phyloP scores from a whole-genome alignment of 179 eudicot species.

The Patellifolia procumbens region DNA sequence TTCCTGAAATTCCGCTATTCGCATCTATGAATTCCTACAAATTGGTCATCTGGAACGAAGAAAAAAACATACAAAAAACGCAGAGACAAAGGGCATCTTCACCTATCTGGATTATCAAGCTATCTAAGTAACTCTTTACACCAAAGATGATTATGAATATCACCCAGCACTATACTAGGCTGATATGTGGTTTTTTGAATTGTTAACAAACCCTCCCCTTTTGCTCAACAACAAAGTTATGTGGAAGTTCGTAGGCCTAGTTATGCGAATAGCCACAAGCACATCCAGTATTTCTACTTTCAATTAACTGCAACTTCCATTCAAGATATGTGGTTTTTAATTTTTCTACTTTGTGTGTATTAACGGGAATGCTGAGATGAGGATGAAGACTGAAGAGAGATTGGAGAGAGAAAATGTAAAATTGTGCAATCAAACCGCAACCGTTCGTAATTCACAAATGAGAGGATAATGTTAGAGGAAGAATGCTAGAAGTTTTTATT shows the following conservation, averaged over 20 bases:
- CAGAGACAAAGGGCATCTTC: neutral
- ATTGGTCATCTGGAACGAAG: slow-evolving; percentile 64
- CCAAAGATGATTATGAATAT: slow-evolving; percentile 1
- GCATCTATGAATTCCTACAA: too few species aligned
- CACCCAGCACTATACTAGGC: slow-evolving; percentile 5
- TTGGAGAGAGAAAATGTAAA: too few species aligned
- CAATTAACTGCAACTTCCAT: neutral
- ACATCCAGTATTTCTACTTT: neutral
- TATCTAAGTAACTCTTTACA: neutral
- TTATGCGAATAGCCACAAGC: neutral
- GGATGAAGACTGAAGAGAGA: too few species aligned
- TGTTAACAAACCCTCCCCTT: neutral
- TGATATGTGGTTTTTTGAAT: neutral
- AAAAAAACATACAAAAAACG: neutral
- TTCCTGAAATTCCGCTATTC: too few species aligned
- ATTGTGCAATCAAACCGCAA: too few species aligned
- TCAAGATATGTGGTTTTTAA: too few species aligned
- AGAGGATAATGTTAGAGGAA: too few species aligned
- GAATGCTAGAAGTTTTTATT: too few species aligned
- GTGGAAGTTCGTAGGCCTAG: neutral
- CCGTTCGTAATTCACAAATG: too few species aligned
- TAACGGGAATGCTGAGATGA: too few species aligned
- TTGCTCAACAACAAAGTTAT: neutral
- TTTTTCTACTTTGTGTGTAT: too few species aligned
- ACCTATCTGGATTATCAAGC: neutral